phyloP scores from a whole-genome alignment of 495 filamentous ascomycete species.

The Immersiella caudata region DNA sequence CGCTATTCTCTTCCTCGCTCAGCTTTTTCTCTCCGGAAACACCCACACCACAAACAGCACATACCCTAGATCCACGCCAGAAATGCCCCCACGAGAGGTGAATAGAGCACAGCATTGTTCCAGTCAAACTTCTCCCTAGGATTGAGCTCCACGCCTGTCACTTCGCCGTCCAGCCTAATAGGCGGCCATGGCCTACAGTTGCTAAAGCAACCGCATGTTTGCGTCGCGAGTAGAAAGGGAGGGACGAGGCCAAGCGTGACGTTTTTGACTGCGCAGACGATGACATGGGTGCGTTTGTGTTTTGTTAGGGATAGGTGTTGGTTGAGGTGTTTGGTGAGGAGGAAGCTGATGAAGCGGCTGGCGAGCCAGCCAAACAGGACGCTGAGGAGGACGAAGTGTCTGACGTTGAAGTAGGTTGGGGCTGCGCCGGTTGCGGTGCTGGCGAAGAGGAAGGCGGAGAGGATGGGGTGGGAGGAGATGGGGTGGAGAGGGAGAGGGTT shows the following conservation, averaged over 20 bases:
- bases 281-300: background rate
- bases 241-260: background rate
- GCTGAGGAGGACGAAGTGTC: background rate
- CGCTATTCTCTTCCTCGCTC: background rate
- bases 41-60: background rate
- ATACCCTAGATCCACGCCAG: background rate
- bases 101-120: background rate
- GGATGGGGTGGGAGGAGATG: background rate
- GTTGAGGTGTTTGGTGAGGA: background rate
- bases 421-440: background rate
- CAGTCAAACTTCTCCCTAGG: background rate
- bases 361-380: background rate
- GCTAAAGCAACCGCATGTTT: background rate
- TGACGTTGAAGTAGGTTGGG: background rate
- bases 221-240: background rate
- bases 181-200: background rate
- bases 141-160: background rate
- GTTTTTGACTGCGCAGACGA: background rate
- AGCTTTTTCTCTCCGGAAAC: background rate
- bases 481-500: background rate
- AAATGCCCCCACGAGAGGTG: background rate
- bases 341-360: background rate
- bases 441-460: conserved; percentile 1
- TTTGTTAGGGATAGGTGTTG: background rate
- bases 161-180: background rate